Base-by-base conservation (phyloP, 2,329 filamentous ascomycete genomes). In the Diaporthe sp. region DNA sequence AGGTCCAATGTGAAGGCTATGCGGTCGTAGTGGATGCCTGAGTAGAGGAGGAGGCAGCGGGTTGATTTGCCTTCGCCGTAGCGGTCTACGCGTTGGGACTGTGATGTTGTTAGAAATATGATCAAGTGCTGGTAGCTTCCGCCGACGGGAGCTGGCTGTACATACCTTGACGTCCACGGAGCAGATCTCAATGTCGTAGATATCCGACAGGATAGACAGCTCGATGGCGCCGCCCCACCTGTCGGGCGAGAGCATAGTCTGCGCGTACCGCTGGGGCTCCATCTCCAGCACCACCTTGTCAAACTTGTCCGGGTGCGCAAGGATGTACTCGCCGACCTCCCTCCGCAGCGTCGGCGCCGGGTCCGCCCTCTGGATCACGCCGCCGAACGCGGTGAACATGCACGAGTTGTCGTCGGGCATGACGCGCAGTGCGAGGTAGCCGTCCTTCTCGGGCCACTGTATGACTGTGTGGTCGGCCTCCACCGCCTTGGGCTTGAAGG, bases 371-470 rank as follows among this genome's bases (percentile, higher is more conserved):
- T 94, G 90, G n/a, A 97, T 88, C 4, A 94, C 94, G 71, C 92
- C 93, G 22, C 94, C 94, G 61, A 98, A 92, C 0, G 96, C 96
- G 37, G 95, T 94, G 83, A 98, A 98, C 79, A 98, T 92, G 84
- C 96, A 98, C 74, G 92, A 95, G 83, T 98, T 98, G 83, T 98
- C 96, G 80, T 98, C 96, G 6, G 96, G 95, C 96, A 98, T 98
- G 68, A 98, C 94, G 19, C 96, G 93, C 25, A 98, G 89, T 12
- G 97, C 93, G 91, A 92, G 79, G 39, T 86, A 88, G 4, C 89
- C 89, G 35, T 85, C 84, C 9, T 85, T 83, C 69, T 87, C 85
- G 4, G 85, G 83, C 87, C 88, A 89, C 7, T 85, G 83, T 9
- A 90, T 82, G 27, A 84, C 83, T n/a, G 85, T 84, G 76, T 84